These are phyloP conservation scores for Dioszegia crocea DNA, from an alignment of 768 basidiomycete genomes.

Conservation along the genomic window DNA sequence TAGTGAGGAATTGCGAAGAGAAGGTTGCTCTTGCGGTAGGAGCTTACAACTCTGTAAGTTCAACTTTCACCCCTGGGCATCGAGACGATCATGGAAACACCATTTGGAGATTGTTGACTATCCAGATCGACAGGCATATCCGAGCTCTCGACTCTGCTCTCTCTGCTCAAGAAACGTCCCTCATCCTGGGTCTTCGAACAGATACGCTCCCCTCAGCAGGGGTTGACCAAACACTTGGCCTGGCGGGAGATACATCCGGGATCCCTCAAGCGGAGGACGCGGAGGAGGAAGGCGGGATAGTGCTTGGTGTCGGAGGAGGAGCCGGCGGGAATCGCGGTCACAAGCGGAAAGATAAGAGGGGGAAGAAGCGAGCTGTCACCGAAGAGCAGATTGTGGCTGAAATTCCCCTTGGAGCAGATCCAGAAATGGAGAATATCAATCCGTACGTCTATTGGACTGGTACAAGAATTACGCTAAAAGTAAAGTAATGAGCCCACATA, in stretches of 20 bases:
- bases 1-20: conserved; percentile 47
- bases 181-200: conserved; percentile 41
- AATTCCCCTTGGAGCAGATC: neutral
- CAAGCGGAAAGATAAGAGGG: conserved; percentile 15
- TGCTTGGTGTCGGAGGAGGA: conserved; percentile 19
- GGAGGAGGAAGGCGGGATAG: conserved; percentile 18
- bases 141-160: conserved; percentile 48
- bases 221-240: conserved; percentile 20
- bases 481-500: conserved; percentile 46
- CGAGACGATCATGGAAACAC: neutral
- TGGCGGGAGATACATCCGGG: conserved; percentile 7
- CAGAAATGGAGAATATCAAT: conserved; percentile 16
- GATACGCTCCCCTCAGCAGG: conserved; percentile 37
- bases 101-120: neutral
- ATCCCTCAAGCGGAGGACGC: neutral
- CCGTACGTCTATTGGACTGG: conserved; percentile 26
- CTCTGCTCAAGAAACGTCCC: conserved; percentile 42
- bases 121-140: conserved; percentile 48
- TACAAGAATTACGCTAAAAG: neutral
- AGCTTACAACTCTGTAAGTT: conserved; percentile 47
- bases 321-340: conserved; percentile 3
- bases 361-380: conserved; percentile 18
- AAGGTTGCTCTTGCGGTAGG: conserved; percentile 48
- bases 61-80: neutral
- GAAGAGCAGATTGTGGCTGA: neutral